These are phyloP conservation scores for Aspergillus sp. DNA, from an alignment of 2,329 filamentous ascomycete genomes.

Conservation along the genomic window DNA sequence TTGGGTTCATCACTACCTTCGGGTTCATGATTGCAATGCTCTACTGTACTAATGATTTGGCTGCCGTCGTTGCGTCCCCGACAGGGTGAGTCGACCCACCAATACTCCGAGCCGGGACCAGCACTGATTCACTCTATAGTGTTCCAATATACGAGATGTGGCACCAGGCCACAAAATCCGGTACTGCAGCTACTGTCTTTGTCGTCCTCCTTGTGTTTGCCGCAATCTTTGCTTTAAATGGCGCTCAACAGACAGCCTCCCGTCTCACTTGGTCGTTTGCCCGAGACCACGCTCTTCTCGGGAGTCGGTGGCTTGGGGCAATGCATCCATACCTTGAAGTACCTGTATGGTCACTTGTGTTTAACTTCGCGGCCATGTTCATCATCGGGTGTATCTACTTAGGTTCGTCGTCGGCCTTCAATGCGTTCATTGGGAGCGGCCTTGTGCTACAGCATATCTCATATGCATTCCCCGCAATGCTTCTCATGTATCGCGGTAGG, in stretches of 20 bases:
- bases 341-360: constrained; percentile 21
- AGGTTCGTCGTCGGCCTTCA: constrained; percentile 26
- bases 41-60: constrained; percentile 30
- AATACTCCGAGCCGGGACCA: not conserved
- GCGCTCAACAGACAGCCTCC: constrained; percentile 24
- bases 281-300: constrained; percentile 21
- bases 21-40: constrained; percentile 32
- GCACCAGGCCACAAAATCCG: constrained; percentile 8
- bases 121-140: not conserved
- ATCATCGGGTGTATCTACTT: constrained; percentile 30
- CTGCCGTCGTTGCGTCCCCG: constrained; percentile 16
- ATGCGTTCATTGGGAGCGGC: constrained; percentile 24
- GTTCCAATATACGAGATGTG: constrained; percentile 14
- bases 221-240: constrained; percentile 19
- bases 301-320: constrained; percentile 11
- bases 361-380: constrained; percentile 20
- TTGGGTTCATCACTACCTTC: constrained; percentile 28
- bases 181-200: constrained; percentile 6
- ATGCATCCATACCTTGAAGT: constrained; percentile 19
- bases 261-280: constrained; percentile 31
- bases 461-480: constrained; percentile 27
- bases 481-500: constrained; percentile 27
- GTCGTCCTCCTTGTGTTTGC: not conserved
- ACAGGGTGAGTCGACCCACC: constrained; percentile 13
- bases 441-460: constrained; percentile 15